A percentile compares a stretch with the other conserved stretches of the same genome.
phyloP scores from a whole-genome alignment of 2,329 filamentous ascomycete species.

The Colletotrichum gigasporum region DNA sequence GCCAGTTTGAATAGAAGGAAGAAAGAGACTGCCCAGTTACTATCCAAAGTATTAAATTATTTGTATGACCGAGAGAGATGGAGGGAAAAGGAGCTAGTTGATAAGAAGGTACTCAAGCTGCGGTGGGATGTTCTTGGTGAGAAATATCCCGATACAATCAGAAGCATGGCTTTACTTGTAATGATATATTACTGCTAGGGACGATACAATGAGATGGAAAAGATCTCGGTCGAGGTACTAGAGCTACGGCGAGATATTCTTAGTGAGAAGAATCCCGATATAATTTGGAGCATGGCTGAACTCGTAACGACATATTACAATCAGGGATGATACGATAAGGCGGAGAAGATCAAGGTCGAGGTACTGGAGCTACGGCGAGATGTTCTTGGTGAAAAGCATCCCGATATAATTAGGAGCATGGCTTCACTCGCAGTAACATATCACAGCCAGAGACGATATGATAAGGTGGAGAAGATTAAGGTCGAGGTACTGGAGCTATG shows the following conservation, averaged over 20 bases:
- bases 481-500: conserved; percentile 27
- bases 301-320: conserved; percentile 28
- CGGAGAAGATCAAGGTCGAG: conserved; percentile 20
- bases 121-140: conserved; percentile 13
- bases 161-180: too few relatives aligned
- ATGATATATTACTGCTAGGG: too few relatives aligned
- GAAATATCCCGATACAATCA: conserved; percentile 23
- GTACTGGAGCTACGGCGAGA: conserved; percentile 29
- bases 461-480: conserved; percentile 29
- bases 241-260: conserved; percentile 30
- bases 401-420: conserved; percentile 14
- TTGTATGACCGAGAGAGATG: conserved; percentile 19
- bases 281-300: neutral
- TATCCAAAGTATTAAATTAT: conserved; percentile 34
- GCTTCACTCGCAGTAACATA: conserved; percentile 25
- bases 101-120: neutral
- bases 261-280: conserved; percentile 34
- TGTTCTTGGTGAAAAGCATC: conserved; percentile 35
- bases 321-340: conserved; percentile 34
- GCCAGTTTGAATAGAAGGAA: conserved; percentile 33
- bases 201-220: too few relatives aligned
- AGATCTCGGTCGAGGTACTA: neutral
- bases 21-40: conserved; percentile 20
- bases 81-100: neutral
- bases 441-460: conserved; percentile 31